Percentiles rank a stretch among this genome's conserved stretches.
Evolutionary conservation across 768 basidiomycete species (phyloP).

Genomic region (Infundibulicybe gibba): DNA sequence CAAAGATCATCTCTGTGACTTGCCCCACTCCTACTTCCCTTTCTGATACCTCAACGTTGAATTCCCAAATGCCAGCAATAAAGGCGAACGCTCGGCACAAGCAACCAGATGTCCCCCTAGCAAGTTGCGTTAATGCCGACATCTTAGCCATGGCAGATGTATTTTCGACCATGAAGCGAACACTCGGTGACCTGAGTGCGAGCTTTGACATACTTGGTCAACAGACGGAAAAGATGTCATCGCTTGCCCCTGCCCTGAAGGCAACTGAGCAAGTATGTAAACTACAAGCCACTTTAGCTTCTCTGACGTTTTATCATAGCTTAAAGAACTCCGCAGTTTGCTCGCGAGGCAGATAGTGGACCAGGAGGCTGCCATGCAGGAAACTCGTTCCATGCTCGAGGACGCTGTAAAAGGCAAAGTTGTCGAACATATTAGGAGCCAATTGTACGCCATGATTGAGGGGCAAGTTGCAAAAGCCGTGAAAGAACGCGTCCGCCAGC

Average conservation of each 20-base stretch:
- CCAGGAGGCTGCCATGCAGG: conserved; percentile 35
- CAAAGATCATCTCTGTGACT: conserved; percentile 1
- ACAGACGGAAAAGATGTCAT: conserved; percentile 42
- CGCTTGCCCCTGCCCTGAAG: conserved; percentile 41
- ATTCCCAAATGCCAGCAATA: not conserved
- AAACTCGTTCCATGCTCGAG: conserved; percentile 29
- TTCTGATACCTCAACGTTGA: not conserved
- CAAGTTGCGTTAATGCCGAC: conserved; percentile 19
- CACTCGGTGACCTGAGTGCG: conserved; percentile 32
- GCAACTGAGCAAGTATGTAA: conserved; percentile 37
- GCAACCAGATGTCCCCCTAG: conserved; percentile 14
- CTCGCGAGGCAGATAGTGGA: conserved; percentile 33
- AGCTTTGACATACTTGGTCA: conserved; percentile 42
- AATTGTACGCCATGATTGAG: conserved; percentile 29
- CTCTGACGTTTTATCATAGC: conserved; percentile 23
- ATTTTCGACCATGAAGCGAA: conserved; percentile 40
- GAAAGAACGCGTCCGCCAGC: conserved; percentile 34
- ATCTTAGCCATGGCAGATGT: conserved; percentile 40
- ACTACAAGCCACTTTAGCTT: not conserved
- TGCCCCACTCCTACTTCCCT: conserved; percentile 1
- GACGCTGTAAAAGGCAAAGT: conserved; percentile 37
- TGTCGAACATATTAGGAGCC: conserved; percentile 32
- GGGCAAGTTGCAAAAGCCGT: conserved; percentile 32
- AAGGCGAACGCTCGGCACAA: not conserved
- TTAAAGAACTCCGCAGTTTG: conserved; percentile 31